Evolutionary conservation across 495 filamentous ascomycete genomes (phyloP).

Genomic region (Neohortaea acidophila): DNA sequence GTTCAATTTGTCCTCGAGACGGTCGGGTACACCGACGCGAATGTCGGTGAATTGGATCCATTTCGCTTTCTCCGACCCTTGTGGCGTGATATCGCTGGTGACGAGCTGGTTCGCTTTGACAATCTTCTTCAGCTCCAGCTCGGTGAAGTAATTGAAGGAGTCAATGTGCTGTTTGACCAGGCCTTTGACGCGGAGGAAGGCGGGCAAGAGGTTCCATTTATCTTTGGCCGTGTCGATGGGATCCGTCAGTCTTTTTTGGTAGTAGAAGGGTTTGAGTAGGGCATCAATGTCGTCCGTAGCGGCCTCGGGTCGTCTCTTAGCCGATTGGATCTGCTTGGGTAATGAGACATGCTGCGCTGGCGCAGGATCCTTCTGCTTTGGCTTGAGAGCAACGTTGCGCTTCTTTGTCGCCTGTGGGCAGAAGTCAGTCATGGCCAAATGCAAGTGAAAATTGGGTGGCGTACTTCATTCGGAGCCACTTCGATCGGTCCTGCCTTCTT

Average conservation of each 20-base stretch:
- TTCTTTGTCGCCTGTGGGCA: too few relatives aligned
- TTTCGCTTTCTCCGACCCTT: conserved; percentile 4
- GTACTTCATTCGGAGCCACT: too few relatives aligned
- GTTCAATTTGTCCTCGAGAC: conserved; percentile 46
- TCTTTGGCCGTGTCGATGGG: conserved; percentile 85
- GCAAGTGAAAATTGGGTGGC: too few relatives aligned
- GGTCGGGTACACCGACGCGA: conserved; percentile 61
- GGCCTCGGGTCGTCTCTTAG: conserved; percentile 1
- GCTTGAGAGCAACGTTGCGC: too few relatives aligned
- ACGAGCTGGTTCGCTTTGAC: conserved; percentile 74
- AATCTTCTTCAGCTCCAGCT: conserved; percentile 90
- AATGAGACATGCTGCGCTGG: too few relatives aligned
- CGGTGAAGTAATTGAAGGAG: conserved; percentile 94
- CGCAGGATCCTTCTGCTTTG: too few relatives aligned
- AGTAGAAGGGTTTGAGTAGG: conserved; percentile 87
- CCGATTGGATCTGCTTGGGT: not conserved
- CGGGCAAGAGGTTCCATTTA: conserved; percentile 92
- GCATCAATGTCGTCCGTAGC: conserved; percentile 40
- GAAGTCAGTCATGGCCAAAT: too few relatives aligned
- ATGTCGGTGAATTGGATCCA: conserved; percentile 38
- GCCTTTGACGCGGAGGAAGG: conserved; percentile 94
- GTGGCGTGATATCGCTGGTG: conserved; percentile 35
- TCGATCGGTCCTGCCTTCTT: too few relatives aligned
- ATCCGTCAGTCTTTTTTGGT: conserved; percentile 82
- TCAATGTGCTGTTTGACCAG: conserved; percentile 96